Conservation (phyloP, 805 yeast species). For the Lachancea sp. region DNA sequence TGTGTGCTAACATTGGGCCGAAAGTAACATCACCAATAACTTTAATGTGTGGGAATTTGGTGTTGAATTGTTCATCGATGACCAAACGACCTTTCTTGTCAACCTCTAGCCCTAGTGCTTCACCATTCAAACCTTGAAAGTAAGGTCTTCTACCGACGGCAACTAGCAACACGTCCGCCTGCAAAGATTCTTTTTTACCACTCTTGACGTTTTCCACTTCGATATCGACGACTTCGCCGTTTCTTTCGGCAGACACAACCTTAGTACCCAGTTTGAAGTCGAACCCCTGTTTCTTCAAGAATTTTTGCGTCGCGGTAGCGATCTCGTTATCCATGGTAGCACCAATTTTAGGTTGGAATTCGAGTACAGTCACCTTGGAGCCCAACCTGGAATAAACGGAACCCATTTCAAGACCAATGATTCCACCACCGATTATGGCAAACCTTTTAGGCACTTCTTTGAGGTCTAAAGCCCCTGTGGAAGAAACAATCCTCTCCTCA, state of each 20-base stretch:
- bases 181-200: slow-evolving; percentile 71
- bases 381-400: slow-evolving; percentile 96
- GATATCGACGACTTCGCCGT: slow-evolving; percentile 81
- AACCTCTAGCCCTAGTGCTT: slow-evolving; percentile 79
- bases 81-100: slow-evolving; percentile 92
- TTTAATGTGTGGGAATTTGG: slow-evolving; percentile 88
- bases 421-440: slow-evolving; percentile 98
- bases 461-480: slow-evolving; percentile 85
- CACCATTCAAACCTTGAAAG: slow-evolving; percentile 83
- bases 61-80: slow-evolving; percentile 87
- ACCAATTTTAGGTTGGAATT: slow-evolving; percentile 86
- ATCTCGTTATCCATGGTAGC: slow-evolving; percentile 98
- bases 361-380: slow-evolving; percentile 88
- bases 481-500: slow-evolving; percentile 93
- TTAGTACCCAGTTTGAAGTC: slow-evolving; percentile 90
- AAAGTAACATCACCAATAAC: slow-evolving; percentile 98
- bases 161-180: slow-evolving; percentile 89
- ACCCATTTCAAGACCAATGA: slow-evolving; percentile 98
- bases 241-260: slow-evolving; percentile 79
- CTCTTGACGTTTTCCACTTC: slow-evolving; percentile 85
- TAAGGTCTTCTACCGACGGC: slow-evolving; percentile 99
- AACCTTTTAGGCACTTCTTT: slow-evolving; percentile 87
- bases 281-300: slow-evolving; percentile 89
- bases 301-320: slow-evolving; percentile 81
- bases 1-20: slow-evolving; percentile 99